Base-by-base conservation (phyloP, 2,329 filamentous ascomycete genomes). In the Beauveria scarabaeidicola region DNA sequence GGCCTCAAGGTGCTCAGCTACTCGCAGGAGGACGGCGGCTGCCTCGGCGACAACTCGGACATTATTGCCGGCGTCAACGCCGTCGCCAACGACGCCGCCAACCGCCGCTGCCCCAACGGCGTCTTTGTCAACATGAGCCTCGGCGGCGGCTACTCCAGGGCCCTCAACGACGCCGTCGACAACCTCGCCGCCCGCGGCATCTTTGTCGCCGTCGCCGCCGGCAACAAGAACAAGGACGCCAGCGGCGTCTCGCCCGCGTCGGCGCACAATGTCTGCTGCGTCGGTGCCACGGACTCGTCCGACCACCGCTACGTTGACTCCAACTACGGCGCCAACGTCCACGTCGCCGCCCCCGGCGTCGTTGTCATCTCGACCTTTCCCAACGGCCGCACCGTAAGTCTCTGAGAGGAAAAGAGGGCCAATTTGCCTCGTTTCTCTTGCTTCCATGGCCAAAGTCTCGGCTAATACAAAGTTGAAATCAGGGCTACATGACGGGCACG, bases 161-260 rank as follows among this genome's bases (percentile, higher is more conserved):
- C 95, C 69, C 88, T 87, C 23, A 88, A 93, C 69, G 91, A 95
- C 71, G 88, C 89, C 52, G 90, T 90, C 62, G 91, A 92, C 72
- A 86, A 86, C 46, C 77, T 90, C 60, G 82, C 85, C 66, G 89
- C 95, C 72, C 66, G 69, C 0, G 79, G 78, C 40, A 69, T 80
- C 61, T 77, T 78, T 59, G 70, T 80, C 46, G 78, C 75, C 59
- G 78, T 80, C n/a, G 79, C 79, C 6, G 78, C 79, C 13, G 79
- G 79, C 40, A 81, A 81, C 66, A 68, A 71, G 29, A 70, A 70
- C 60, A 67, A 72, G 63, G 73, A 82, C 64, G 78, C 80, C n/a
- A 65, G 62, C 58, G 74, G 70, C 65, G 71, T 70, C 53, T 78
- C 74, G 15, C 79, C 79, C 50, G 79, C 76, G n/a, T 80, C 78